Conservation (phyloP, 2,329 filamentous ascomycete species). For the Chaetomium sp. region DNA sequence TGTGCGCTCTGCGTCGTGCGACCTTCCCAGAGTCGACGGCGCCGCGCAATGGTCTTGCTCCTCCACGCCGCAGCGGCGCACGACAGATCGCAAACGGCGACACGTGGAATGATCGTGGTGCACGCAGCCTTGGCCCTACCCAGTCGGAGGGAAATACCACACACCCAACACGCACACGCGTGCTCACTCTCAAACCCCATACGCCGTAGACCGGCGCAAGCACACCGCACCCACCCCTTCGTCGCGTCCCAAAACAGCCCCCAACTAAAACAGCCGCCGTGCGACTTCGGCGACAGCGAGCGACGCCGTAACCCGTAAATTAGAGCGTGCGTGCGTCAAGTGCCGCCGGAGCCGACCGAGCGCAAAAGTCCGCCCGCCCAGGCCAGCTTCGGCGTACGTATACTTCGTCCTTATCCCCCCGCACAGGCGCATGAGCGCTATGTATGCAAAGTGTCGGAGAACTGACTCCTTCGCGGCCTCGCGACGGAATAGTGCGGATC, state of each 20-base stretch:
- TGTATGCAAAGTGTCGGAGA: not conserved
- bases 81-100: not conserved
- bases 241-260: not conserved
- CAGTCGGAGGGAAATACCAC: not conserved
- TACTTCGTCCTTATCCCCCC: not conserved
- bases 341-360: not conserved
- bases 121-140: not conserved
- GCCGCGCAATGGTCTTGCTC: slow-evolving; percentile 1
- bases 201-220: slow-evolving; percentile 1
- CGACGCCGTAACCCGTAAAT: not conserved
- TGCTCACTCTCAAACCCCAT: not conserved
- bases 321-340: not conserved
- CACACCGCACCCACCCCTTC: not conserved
- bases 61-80: slow-evolving; percentile 1
- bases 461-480: not conserved
- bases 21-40: not conserved
- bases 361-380: not conserved
- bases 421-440: not conserved
- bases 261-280: slow-evolving; percentile 3
- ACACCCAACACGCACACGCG: not conserved
- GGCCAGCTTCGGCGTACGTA: not conserved
- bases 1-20: not conserved
- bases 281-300: not conserved
- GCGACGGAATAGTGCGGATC: not conserved
- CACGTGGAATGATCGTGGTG: not conserved